Conservation (phyloP, 495 filamentous ascomycete genomes). For the Penicillium mononematosum region DNA sequence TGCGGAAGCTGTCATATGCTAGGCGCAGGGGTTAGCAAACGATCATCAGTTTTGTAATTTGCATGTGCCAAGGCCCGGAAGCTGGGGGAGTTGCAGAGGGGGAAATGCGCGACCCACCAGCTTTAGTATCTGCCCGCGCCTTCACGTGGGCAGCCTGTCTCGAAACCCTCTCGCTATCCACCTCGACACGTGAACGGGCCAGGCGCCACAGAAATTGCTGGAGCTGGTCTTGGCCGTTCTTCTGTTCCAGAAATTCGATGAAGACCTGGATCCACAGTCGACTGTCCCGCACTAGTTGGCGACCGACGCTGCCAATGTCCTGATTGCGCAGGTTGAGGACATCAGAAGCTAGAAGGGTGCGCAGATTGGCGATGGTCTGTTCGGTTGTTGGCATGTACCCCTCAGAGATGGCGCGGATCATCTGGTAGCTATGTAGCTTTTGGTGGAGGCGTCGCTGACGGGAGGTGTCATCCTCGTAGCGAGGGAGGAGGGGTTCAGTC, state of each 20-base stretch:
- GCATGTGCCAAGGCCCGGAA: slow-evolving; percentile 7
- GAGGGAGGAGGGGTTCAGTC: slow-evolving; percentile 75
- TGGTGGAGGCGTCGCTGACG: slow-evolving; percentile 74
- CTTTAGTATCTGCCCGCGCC: slow-evolving; percentile 72
- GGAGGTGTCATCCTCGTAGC: slow-evolving; percentile 78
- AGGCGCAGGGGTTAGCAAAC: slow-evolving; percentile 23
- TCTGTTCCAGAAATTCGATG: slow-evolving; percentile 73
- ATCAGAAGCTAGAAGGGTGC: slow-evolving; percentile 74
- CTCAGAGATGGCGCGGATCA: slow-evolving; percentile 76
- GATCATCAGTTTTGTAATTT: not conserved
- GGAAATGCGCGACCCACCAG: slow-evolving; percentile 54
- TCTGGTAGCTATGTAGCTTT: slow-evolving; percentile 91
- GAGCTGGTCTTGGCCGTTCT: slow-evolving; percentile 81
- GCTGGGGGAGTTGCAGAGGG: not conserved
- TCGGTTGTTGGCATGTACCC: slow-evolving; percentile 93
- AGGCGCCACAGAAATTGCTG: slow-evolving; percentile 92
- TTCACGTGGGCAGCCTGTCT: slow-evolving; percentile 62
- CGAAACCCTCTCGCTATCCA: slow-evolving; percentile 67
- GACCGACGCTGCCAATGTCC: slow-evolving; percentile 73
- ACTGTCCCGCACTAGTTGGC: slow-evolving; percentile 66
- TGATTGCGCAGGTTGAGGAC: slow-evolving; percentile 73
- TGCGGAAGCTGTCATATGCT: slow-evolving; percentile 83
- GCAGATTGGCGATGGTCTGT: slow-evolving; percentile 76
- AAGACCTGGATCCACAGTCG: slow-evolving; percentile 71
- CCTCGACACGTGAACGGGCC: slow-evolving; percentile 62